Base-by-base conservation (phyloP, 805 yeast genomes). In the Saccharomycopsis oosterbeekiorum region DNA sequence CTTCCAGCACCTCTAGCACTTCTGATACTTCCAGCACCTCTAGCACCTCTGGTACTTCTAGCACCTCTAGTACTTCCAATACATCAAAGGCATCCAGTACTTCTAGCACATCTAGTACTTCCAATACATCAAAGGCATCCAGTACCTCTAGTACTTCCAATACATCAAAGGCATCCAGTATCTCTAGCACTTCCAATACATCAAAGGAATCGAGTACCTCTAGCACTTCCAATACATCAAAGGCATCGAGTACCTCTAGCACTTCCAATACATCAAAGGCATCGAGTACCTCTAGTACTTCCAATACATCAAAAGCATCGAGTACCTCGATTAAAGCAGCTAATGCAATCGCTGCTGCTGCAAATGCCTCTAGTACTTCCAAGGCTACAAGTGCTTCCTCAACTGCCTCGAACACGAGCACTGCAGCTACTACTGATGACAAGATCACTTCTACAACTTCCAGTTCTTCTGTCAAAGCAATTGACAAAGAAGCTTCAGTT, bases 11-110 rank as follows among this genome's bases (percentile, higher is more conserved):
- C 21, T 21, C 55, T 15, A 51, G 29, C 34, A 51, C 55, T 37
- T 5, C 34, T 14, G 19, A 2, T n/a, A 37, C 56, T 2, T n/a
- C 42, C 12, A 19, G 55, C 11, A 8, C 57, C 34, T 8, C 51
- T 42, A 36, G 17, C 12, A 34, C 59, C 26, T 24, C 51, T 4
- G n/a, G 54, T 15, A 37, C 58, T 14, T 29, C 40, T 26, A 21
- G 19, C 29, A 43, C 57, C 29, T 47, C 60, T 3, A 34, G 57
- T 55, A 19, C 57, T 14, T 58, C 37, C 50, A 51, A n/a, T 34
- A 41, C 57, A 1, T 24, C 51, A 8, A 24, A 10, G 10, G 34
- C 55, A 1, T 51, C 60, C 4, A 9, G 21, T 21, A 36, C 57
- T 6, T 47, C 53, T 3, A 39, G 36, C 9, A 55, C 29, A 2